These are phyloP conservation scores for Herpetomonas samuelpessoai DNA, from an alignment of 208 protist genomes.

Conservation along the genomic window DNA sequence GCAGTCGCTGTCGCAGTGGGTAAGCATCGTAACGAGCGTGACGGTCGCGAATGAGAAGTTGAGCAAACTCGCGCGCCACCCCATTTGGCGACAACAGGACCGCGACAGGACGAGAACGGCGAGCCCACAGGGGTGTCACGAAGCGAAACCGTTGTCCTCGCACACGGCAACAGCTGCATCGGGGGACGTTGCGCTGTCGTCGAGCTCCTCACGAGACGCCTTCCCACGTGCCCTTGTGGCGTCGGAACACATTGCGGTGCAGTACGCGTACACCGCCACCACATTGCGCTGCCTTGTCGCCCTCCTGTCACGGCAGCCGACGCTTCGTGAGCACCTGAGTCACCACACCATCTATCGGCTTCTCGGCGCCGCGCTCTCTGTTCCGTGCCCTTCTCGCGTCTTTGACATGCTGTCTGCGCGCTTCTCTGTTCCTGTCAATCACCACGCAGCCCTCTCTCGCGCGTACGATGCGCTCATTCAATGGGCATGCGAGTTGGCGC, in stretches of 20 bases:
- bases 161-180: neutral
- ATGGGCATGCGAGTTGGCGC: slow-evolving; percentile 30
- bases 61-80: slow-evolving; percentile 8
- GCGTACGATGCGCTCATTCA: slow-evolving; percentile 39
- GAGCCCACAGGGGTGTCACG: no score
- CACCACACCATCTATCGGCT: slow-evolving; percentile 23
- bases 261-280: slow-evolving; percentile 51
- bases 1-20: slow-evolving; percentile 47
- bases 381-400: slow-evolving; percentile 24
- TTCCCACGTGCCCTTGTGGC: slow-evolving; percentile 38
- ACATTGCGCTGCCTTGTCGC: slow-evolving; percentile 30
- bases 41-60: slow-evolving; percentile 45
- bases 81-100: neutral
- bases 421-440: slow-evolving; percentile 20
- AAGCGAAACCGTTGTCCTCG: no score
- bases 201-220: slow-evolving; percentile 37
- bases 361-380: slow-evolving; percentile 19
- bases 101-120: neutral
- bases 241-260: slow-evolving; percentile 59
- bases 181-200: slow-evolving; percentile 4
- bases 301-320: slow-evolving; percentile 18
- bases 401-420: slow-evolving; percentile 24
- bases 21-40: slow-evolving; percentile 26
- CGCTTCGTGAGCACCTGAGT: slow-evolving; percentile 10
- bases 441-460: slow-evolving; percentile 15